Conservation (phyloP, 306 rosid species). For the Malus sylvestris region DNA sequence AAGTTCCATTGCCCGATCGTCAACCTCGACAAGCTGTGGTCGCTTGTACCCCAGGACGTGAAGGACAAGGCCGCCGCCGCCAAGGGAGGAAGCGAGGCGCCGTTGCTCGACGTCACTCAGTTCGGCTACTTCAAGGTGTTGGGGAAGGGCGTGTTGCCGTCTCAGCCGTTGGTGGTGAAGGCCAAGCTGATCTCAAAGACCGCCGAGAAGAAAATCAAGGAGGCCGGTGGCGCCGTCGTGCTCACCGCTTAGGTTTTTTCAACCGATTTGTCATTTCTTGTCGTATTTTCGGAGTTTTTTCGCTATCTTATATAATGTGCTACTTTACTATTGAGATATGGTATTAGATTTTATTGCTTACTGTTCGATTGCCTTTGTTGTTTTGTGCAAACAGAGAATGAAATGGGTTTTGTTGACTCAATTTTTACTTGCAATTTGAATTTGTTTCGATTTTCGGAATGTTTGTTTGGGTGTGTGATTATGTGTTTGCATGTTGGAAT, state of each 20-base stretch:
- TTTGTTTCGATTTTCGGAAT: not conserved
- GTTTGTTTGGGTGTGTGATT: not conserved
- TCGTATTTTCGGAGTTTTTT: not conserved
- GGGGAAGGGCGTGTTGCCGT: conserved; percentile 12
- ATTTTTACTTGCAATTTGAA: not conserved
- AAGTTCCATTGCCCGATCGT: conserved; percentile 17
- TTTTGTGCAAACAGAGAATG: not conserved
- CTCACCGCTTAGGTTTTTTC: conserved; percentile 9
- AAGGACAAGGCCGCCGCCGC: conserved; percentile 15
- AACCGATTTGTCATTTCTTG: not conserved
- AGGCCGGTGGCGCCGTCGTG: conserved; percentile 15
- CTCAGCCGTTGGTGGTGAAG: conserved; percentile 11
- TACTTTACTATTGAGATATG: not conserved
- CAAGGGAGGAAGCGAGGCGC: not conserved
- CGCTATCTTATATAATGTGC: not conserved
- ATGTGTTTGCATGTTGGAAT: not conserved
- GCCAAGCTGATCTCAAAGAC: conserved; percentile 13
- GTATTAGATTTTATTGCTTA: not conserved
- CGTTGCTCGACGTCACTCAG: conserved; percentile 13
- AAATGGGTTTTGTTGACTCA: not conserved
- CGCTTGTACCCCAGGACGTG: conserved; percentile 12
- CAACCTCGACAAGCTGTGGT: conserved; percentile 19
- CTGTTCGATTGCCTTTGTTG: not conserved
- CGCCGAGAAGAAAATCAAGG: conserved; percentile 20
- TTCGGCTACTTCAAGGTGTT: conserved; percentile 13